A percentile compares a stretch with the other conserved stretches of the same genome.
phyloP scores from a whole-genome alignment of 345 rosid genomes.

The Eucalyptus cladocalyx region DNA sequence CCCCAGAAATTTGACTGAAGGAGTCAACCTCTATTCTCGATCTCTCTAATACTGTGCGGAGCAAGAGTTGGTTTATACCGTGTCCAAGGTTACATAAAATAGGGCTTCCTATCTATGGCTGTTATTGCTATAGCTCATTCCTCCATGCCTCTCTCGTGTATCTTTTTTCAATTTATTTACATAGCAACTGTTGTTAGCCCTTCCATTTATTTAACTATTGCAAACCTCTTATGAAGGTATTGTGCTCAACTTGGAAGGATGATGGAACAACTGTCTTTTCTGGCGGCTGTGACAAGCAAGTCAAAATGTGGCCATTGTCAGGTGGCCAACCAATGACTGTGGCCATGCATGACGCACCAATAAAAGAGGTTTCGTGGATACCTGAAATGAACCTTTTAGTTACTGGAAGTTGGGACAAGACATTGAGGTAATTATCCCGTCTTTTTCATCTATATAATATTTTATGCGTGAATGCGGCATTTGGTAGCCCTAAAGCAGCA shows the following conservation, averaged over 20 bases:
- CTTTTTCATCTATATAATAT: neutral
- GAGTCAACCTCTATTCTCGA: neutral
- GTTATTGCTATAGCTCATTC: neutral
- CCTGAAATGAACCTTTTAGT: slow-evolving; percentile 83
- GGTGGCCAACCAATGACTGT: slow-evolving; percentile 87
- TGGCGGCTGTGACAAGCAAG: slow-evolving; percentile 98
- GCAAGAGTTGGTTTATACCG: neutral
- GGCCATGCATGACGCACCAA: slow-evolving; percentile 91
- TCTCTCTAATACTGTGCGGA: neutral
- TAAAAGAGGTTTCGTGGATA: slow-evolving; percentile 83
- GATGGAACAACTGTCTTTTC: slow-evolving; percentile 92
- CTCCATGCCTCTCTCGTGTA: neutral
- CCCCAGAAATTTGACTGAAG: neutral
- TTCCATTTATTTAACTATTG: neutral
- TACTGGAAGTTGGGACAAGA: slow-evolving; percentile 94
- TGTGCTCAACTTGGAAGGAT: slow-evolving; percentile 97
- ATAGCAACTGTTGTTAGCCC: neutral
- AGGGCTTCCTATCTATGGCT: neutral
- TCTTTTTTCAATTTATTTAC: neutral
- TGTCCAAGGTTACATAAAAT: neutral
- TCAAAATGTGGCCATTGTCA: slow-evolving; percentile 96
- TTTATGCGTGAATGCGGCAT: neutral
- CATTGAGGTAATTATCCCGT: slow-evolving; percentile 42
- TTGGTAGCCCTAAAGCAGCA: neutral
- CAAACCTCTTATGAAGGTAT: slow-evolving; percentile 25